Evolutionary conservation across 345 rosid genomes (phyloP).

Genomic region (Lumnitzera racemosa): DNA sequence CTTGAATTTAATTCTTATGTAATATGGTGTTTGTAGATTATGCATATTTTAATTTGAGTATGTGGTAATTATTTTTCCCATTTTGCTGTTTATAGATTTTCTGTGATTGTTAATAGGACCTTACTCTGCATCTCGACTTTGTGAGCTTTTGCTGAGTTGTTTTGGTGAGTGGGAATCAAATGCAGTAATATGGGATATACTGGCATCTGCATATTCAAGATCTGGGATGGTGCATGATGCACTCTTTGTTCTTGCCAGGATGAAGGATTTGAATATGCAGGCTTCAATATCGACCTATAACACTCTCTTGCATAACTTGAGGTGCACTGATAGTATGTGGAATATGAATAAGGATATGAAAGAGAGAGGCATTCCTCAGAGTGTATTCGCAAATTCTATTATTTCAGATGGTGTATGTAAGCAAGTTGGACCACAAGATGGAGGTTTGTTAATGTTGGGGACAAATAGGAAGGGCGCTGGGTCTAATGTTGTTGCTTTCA

Average conservation of each 20-base stretch:
- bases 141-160: slow-evolving; percentile 40
- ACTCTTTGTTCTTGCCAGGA: slow-evolving; percentile 48
- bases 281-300: slow-evolving; percentile 60
- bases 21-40: not conserved
- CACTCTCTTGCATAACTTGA: slow-evolving; percentile 52
- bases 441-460: slow-evolving; percentile 39
- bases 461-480: slow-evolving; percentile 34
- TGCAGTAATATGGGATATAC: slow-evolving; percentile 53
- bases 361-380: slow-evolving; percentile 25
- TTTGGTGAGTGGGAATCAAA: slow-evolving; percentile 51
- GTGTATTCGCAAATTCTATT: slow-evolving; percentile 49
- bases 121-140: slow-evolving; percentile 53
- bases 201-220: slow-evolving; percentile 68
- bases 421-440: slow-evolving; percentile 56
- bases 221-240: slow-evolving; percentile 64
- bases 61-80: slow-evolving; percentile 2
- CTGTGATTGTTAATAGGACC: slow-evolving; percentile 49
- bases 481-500: slow-evolving; percentile 62
- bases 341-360: slow-evolving; percentile 43
- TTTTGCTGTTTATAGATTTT: slow-evolving; percentile 28
- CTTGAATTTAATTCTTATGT: not conserved
- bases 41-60: not conserved
- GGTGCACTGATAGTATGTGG: slow-evolving; percentile 58
- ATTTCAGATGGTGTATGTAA: slow-evolving; percentile 60
- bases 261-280: slow-evolving; percentile 50